Conservation (phyloP, 352 stramenopile genomes). For the Phytopythium boreale region DNA sequence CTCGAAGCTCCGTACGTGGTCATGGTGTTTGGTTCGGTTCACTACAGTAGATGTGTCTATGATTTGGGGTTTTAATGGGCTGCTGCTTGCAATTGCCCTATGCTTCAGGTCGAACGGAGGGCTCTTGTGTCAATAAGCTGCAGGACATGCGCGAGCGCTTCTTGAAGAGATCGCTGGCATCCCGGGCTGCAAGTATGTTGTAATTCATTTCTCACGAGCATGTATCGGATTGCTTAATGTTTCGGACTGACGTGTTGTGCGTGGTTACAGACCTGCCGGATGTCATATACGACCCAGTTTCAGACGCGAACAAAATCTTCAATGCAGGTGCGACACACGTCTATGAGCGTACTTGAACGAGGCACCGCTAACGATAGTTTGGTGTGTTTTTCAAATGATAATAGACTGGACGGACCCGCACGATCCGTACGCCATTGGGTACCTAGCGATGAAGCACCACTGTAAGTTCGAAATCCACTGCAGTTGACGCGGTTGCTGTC, state of each 20-base stretch:
- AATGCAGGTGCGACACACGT: constrained; percentile 31
- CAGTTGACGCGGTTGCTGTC: not conserved
- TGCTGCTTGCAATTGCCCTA: not conserved
- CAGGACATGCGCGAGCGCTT: constrained; percentile 50
- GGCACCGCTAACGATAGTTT: not conserved
- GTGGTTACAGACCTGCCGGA: constrained; percentile 52
- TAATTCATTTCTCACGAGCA: not conserved
- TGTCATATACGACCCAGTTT: constrained; percentile 47
- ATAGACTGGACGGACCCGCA: constrained; percentile 50
- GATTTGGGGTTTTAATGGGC: not conserved
- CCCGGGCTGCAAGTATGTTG: constrained; percentile 47
- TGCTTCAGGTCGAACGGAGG: constrained; percentile 39
- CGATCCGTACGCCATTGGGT: constrained; percentile 55
- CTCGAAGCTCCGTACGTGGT: constrained; percentile 25
- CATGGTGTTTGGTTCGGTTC: not conserved
- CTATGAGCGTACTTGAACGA: not conserved
- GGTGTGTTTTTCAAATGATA: constrained; percentile 2
- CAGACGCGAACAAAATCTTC: constrained; percentile 69
- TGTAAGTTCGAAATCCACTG: constrained; percentile 20
- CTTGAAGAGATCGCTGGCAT: constrained; percentile 29
- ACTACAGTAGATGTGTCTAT: constrained; percentile 8
- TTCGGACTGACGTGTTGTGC: no score
- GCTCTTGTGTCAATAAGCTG: constrained; percentile 60
- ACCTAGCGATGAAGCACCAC: constrained; percentile 38
- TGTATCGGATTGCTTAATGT: no score